A percentile compares a stretch with the other conserved stretches of the same genome.
Evolutionary conservation across 352 stramenopile genomes (phyloP).

Genomic region (Phytophthora kernoviae): DNA sequence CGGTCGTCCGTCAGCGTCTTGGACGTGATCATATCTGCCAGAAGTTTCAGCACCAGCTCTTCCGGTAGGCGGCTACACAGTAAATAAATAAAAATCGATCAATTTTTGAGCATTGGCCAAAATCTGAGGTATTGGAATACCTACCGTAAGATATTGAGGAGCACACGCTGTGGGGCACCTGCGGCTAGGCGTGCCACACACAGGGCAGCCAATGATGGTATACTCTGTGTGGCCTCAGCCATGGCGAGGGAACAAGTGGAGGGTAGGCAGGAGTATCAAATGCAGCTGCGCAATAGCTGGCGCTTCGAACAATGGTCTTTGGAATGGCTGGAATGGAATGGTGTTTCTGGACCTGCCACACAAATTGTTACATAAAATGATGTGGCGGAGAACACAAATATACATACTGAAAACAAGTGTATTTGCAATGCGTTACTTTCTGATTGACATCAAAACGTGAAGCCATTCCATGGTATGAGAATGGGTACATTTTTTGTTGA

Average conservation of each 20-base stretch:
- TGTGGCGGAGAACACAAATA: too few relatives aligned
- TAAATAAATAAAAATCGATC: conserved; percentile 1
- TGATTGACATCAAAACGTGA: neutral
- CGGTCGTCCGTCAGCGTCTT: conserved; percentile 86
- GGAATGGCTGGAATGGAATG: conserved; percentile 23
- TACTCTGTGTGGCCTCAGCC: conserved; percentile 21
- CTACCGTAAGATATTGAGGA: conserved; percentile 67
- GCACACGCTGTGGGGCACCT: conserved; percentile 56
- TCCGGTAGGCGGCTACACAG: conserved; percentile 67
- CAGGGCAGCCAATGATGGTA: conserved; percentile 61
- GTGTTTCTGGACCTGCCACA: conserved; percentile 6
- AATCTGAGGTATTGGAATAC: conserved; percentile 11
- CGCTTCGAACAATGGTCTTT: conserved; percentile 14
- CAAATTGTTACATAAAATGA: too few relatives aligned
- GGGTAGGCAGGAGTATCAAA: neutral
- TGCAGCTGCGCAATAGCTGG: conserved; percentile 7
- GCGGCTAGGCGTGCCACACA: conserved; percentile 65
- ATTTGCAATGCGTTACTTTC: conserved; percentile 1
- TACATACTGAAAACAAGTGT: neutral
- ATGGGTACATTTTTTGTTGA: conserved; percentile 10
- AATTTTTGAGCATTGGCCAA: conserved; percentile 8
- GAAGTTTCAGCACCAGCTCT: conserved; percentile 77
- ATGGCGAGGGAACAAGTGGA: conserved; percentile 8
- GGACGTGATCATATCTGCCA: conserved; percentile 72
- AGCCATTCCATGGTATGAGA: conserved; percentile 3